These are phyloP conservation scores for Hansenula sp. DNA, from an alignment of 1,139 yeast genomes.

Conservation along the genomic window DNA sequence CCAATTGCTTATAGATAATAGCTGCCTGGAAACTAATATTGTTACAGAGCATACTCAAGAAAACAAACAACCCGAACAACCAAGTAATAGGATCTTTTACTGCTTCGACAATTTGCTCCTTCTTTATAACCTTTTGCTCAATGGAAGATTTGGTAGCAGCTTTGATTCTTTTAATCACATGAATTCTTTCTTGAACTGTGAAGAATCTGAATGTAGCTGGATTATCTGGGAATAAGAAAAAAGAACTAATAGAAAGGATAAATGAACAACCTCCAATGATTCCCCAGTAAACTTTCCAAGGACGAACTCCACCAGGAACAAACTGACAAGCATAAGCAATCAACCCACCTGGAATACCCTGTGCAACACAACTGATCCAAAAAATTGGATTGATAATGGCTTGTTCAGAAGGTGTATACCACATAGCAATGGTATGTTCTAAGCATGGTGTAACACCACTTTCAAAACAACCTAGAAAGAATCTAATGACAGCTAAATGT, in stretches of 20 bases:
- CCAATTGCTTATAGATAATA: slow-evolving; percentile 33
- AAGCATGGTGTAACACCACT: slow-evolving; percentile 47
- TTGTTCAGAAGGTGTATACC: slow-evolving; percentile 44
- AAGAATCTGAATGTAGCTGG: slow-evolving; percentile 47
- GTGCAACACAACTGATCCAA: slow-evolving; percentile 49
- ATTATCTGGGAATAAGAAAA: slow-evolving; percentile 44
- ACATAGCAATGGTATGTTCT: slow-evolving; percentile 49
- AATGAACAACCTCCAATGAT: slow-evolving; percentile 45
- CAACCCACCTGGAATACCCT: slow-evolving; percentile 35
- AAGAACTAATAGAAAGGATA: slow-evolving; percentile 37
- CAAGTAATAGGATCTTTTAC: slow-evolving; percentile 44
- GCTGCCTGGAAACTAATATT: slow-evolving; percentile 39
- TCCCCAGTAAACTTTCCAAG: slow-evolving; percentile 45
- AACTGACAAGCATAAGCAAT: slow-evolving; percentile 45
- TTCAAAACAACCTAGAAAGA: slow-evolving; percentile 45
- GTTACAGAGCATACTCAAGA: slow-evolving; percentile 34
- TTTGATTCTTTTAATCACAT: slow-evolving; percentile 44
- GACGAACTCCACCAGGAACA: slow-evolving; percentile 28
- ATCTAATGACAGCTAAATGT: slow-evolving; percentile 38
- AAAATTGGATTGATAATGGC: slow-evolving; percentile 40
- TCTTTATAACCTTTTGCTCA: slow-evolving; percentile 39
- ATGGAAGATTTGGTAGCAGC: slow-evolving; percentile 48
- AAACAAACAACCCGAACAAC: slow-evolving; percentile 37
- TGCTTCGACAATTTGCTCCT: slow-evolving; percentile 46
- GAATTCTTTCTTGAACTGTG: slow-evolving; percentile 43